These are phyloP conservation scores for Penicillium hordei DNA, from an alignment of 2,329 filamentous ascomycete species.

Conservation along the genomic window DNA sequence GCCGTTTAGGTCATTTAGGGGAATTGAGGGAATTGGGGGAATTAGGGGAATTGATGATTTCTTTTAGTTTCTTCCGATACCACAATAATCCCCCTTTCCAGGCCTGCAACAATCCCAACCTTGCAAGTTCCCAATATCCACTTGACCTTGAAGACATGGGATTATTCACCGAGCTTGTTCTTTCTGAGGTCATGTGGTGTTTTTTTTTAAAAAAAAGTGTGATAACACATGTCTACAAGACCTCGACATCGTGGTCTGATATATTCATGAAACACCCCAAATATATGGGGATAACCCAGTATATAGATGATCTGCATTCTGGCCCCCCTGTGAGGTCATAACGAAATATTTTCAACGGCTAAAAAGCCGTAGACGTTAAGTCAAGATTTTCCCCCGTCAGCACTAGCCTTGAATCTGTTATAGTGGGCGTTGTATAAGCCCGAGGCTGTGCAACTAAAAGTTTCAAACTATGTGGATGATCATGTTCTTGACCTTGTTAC, in stretches of 20 bases:
- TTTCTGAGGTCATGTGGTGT: background rate
- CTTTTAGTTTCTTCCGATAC: background rate
- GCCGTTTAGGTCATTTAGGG: background rate
- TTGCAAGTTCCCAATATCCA: background rate
- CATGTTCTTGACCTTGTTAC: background rate
- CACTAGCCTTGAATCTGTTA: background rate
- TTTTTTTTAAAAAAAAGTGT: background rate
- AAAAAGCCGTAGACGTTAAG: background rate
- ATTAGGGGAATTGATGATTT: background rate
- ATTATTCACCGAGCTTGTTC: slow-evolving; percentile 1
- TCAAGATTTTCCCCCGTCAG: background rate
- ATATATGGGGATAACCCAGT: background rate
- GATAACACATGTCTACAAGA: background rate
- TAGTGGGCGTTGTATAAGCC: background rate
- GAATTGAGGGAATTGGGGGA: background rate
- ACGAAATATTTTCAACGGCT: background rate
- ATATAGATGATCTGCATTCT: background rate
- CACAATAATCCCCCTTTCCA: background rate
- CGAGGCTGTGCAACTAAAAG: background rate
- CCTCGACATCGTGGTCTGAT: background rate
- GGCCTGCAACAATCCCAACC: background rate
- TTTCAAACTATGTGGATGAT: background rate
- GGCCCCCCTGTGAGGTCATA: background rate
- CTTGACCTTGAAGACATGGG: background rate
- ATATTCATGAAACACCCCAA: background rate